Conservation (phyloP, 176 grass and related monocot genomes). For the Tillandsia leiboldiana region DNA sequence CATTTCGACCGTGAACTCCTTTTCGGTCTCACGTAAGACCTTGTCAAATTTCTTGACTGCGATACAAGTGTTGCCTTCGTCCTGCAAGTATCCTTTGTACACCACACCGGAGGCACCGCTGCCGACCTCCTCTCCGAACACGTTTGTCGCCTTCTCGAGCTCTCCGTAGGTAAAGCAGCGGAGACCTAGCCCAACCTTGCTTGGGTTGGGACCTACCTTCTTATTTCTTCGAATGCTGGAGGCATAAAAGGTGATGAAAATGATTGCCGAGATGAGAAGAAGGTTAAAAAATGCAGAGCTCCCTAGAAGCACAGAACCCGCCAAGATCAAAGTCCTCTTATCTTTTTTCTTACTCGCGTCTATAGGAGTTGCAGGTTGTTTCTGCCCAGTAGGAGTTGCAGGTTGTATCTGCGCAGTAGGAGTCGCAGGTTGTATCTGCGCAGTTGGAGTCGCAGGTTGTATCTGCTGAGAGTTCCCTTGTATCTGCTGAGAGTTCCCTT, state of each 20-base stretch:
- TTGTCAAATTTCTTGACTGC: constrained; percentile 12
- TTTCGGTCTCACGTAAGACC: neutral
- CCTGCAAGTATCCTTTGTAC: neutral
- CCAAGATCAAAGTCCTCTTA: neutral
- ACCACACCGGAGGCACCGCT: neutral
- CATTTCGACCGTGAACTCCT: constrained; percentile 8
- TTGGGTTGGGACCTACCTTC: too few relatives aligned
- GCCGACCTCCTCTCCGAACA: constrained; percentile 9
- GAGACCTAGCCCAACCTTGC: too few relatives aligned
- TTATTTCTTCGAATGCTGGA: neutral
- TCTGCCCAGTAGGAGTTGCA: neutral
- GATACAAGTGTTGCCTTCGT: neutral
- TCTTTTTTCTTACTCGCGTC: neutral
- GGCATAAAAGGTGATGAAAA: too few relatives aligned
- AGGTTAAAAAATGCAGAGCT: neutral
- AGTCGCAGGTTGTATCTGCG: neutral
- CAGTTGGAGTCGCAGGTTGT: too few relatives aligned
- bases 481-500: neutral
- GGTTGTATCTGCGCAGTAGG: neutral
- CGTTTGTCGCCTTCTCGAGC: constrained; percentile 6
- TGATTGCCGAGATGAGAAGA: neutral
- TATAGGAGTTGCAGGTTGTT: neutral
- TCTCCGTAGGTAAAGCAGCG: constrained; percentile 3
- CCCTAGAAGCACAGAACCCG: neutral
- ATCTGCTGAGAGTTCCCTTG: neutral